Conservation (phyloP, 768 basidiomycete species). For the Auricularia sp. region DNA sequence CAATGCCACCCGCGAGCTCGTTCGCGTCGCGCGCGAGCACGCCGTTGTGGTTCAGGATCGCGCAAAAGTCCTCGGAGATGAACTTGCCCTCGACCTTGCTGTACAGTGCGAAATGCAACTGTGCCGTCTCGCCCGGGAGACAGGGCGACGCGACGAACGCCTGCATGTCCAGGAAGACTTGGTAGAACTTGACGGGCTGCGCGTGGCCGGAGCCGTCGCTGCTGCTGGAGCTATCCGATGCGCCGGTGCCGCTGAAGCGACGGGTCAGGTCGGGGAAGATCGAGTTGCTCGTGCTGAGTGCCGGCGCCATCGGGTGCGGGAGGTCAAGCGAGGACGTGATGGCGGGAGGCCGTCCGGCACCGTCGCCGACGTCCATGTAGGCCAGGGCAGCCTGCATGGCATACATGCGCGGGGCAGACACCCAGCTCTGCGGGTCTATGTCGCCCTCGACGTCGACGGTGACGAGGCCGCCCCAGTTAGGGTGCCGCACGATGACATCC, state of each 20-base stretch:
- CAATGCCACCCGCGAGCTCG: conserved; percentile 18
- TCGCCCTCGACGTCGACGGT: conserved; percentile 85
- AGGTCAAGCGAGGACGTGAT: conserved; percentile 3
- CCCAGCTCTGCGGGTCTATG: conserved; percentile 71
- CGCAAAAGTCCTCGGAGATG: conserved; percentile 89
- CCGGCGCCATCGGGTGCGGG: background rate
- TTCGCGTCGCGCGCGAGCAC: conserved; percentile 57
- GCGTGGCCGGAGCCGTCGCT: background rate
- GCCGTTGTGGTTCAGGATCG: conserved; percentile 84
- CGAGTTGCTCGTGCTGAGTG: background rate
- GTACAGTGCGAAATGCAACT: conserved; percentile 90
- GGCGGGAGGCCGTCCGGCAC: background rate
- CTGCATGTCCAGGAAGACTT: conserved; percentile 81
- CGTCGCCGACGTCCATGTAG: conserved; percentile 44
- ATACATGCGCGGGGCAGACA: conserved; percentile 85
- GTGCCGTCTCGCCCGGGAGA: conserved; percentile 82
- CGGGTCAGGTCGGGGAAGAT: conserved; percentile 1
- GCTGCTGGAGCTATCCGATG: background rate
- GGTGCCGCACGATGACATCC: conserved; percentile 94
- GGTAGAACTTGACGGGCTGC: conserved; percentile 61
- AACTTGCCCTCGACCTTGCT: conserved; percentile 75
- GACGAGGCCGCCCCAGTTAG: conserved; percentile 80
- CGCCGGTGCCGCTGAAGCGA: background rate
- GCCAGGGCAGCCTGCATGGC: conserved; percentile 79
- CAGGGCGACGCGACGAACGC: conserved; percentile 90